These are phyloP conservation scores for Lichenothelia convexa DNA, from an alignment of 495 filamentous ascomycete species.

Conservation along the genomic window DNA sequence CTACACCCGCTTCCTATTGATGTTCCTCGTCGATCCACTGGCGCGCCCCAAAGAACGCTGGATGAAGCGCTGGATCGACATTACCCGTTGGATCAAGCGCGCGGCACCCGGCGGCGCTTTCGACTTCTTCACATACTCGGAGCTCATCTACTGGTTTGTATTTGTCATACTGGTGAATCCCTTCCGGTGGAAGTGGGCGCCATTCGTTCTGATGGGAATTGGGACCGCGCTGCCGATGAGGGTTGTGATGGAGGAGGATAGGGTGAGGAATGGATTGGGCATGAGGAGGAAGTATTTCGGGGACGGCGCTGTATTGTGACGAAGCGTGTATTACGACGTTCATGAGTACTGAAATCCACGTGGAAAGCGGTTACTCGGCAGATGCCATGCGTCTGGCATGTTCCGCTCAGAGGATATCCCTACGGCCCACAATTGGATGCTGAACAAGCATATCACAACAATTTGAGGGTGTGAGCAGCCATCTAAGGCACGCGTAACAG, in stretches of 20 bases:
- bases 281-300: conserved; percentile 1
- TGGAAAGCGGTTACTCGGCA: too few relatives aligned
- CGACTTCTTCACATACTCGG: conserved; percentile 76
- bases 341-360: too few relatives aligned
- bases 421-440: too few relatives aligned
- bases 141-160: conserved; percentile 69
- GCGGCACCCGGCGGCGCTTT: conserved; percentile 47
- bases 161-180: conserved; percentile 66
- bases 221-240: conserved; percentile 44
- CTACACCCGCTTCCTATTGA: conserved; percentile 66
- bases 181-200: conserved; percentile 65
- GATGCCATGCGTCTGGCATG: too few relatives aligned
- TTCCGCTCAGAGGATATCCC: too few relatives aligned
- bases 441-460: too few relatives aligned
- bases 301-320: too few relatives aligned
- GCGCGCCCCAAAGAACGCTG: conserved; percentile 48
- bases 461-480: too few relatives aligned
- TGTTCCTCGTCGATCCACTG: conserved; percentile 68
- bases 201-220: conserved; percentile 65
- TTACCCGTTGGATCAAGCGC: conserved; percentile 57
- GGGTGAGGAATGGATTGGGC: conserved; percentile 24
- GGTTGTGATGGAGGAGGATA: conserved; percentile 47
- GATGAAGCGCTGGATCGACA: conserved; percentile 78
- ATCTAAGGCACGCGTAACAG: too few relatives aligned
- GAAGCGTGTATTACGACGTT: too few relatives aligned